Evolutionary conservation across 345 rosid species (phyloP), one percentile per base, ranked within the genome.

Genomic region (Eucalyptus fibrosa): DNA sequence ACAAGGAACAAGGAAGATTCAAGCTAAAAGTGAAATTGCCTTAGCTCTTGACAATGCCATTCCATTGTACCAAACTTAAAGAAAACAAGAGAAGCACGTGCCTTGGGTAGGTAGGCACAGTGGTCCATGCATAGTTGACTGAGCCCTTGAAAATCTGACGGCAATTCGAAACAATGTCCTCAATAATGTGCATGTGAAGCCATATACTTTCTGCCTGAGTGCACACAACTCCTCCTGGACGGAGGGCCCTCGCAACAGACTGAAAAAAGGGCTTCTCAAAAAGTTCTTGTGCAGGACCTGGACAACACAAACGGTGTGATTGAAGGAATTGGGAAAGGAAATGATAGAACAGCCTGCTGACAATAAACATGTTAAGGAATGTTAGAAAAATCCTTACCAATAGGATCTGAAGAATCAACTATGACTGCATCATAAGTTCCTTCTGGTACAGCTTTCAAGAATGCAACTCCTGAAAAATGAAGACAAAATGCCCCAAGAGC

Each of bases 61-160:
- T 14, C 28, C 83, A 9, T 3, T 40, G 83, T 65, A 23, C 24
- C 11, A 50, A 87, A 42, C 49, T n/a, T 23, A 45, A 89, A 55
- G 47, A 32, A 18, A 40, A 17, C 4, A 67, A 44, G 45, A 47
- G 86, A 85, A 87, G 87, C 56, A 80, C 87, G 51, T 90, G 91
- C 99, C 99, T 97, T 77, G 99, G 99, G 89, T 97, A 97, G 5
- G 99, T 97, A 49, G 99, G 99, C 86, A 97, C 99, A 10, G 99
- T 97, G 28, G 99, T 97, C 99, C 99, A 97, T 55, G 98, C 99
- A 89, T 97, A 97, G 89, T 95, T 97, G 34, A 97, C 99, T 9
- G 99, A 95, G 91, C 99, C 99, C 89, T 97, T 97, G 88, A 97
- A 97, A 89, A 97, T 93, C 89, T 96, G 96, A 83, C 96, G 97